Evolutionary conservation across 2,329 filamentous ascomycete species (phyloP).

Genomic region (Colletotrichum sp.): DNA sequence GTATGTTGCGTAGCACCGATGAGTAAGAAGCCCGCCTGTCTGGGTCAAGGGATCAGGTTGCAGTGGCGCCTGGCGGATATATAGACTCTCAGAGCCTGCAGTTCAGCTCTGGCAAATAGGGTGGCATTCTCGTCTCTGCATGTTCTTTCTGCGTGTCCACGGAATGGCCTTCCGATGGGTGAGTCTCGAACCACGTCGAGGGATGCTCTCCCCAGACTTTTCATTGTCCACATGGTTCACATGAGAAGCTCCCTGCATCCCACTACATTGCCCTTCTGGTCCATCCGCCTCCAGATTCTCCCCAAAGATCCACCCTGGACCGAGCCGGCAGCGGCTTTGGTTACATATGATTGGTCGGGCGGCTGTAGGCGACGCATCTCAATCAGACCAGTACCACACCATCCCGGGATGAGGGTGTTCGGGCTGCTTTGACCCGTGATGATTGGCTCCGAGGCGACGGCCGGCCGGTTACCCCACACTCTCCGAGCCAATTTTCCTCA

Average conservation of each 20-base stretch:
- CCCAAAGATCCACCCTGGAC: not conserved
- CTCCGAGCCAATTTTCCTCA: conserved; percentile 17
- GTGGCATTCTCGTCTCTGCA: not conserved
- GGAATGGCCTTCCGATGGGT: conserved; percentile 5
- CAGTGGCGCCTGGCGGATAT: conserved; percentile 1
- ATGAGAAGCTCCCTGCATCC: conserved; percentile 1
- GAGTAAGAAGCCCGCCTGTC: not conserved
- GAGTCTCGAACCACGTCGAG: conserved; percentile 3
- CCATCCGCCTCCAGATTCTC: conserved; percentile 17
- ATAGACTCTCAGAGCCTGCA: not conserved
- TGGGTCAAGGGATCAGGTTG: conserved; percentile 2
- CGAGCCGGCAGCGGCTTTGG: conserved; percentile 24
- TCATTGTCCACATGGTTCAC: conserved; percentile 3
- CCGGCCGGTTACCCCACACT: conserved; percentile 18
- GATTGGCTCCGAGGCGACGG: conserved; percentile 3
- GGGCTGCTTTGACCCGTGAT: conserved; percentile 11
- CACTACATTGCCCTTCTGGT: conserved; percentile 19
- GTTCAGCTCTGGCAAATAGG: not conserved
- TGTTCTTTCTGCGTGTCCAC: not conserved
- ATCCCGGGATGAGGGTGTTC: not conserved
- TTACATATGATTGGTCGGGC: not conserved
- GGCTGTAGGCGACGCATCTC: not conserved
- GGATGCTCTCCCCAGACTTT: conserved; percentile 24
- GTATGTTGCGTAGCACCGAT: not conserved
- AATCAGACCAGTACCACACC: not conserved